Base-by-base conservation (phyloP, 257 asterid species). In the Nicotiana tomentosiformis region DNA sequence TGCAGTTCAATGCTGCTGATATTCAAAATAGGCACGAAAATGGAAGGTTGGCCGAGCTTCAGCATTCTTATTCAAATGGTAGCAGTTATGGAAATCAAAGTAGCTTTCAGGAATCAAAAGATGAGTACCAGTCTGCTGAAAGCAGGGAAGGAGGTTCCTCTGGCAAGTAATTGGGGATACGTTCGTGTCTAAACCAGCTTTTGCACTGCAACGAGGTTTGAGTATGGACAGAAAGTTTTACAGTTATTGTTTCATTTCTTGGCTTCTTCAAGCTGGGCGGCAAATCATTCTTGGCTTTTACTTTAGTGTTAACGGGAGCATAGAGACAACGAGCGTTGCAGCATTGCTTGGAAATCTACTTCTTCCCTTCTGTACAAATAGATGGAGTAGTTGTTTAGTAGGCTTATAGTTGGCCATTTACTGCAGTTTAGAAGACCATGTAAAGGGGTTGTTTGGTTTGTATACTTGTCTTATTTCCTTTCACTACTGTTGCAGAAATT, bases 231-330 rank as follows among this genome's bases (percentile, higher is more conserved):
- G 26, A 60, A 33, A 77, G 77, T n/a, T 15, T 80, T 81, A 84
- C 70, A 51, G 64, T 10, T 76, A 29, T 84, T 81, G 72, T 84
- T 61, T 61, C 70, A 68, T 51, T 72, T 86, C 87, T 76, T 83
- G 91, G 92, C 90, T 84, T 89, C 82, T 81, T 78, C 32, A 26
- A 56, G 90, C 87, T 85, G 87, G 87, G 86, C 91, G 95, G 98
- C 98, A 94, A 94, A 84, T 94, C 98, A 94, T 94, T 90, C 97
- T 92, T 94, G 98, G 97, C 97, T 92, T 87, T 83, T 89, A 84
- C 49, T 82, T 43, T 61, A 29, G 80, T 76, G 62, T 51, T 76
- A 4, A 76, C 9, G 62, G 64, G 64, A 15, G 80, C 80, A 51
- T 29, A 51, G 64, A 51, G 29, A 8, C 8, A 1, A 26, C 17